Conservation (phyloP, 2,329 filamentous ascomycete genomes). For the Alternaria infectoria region DNA sequence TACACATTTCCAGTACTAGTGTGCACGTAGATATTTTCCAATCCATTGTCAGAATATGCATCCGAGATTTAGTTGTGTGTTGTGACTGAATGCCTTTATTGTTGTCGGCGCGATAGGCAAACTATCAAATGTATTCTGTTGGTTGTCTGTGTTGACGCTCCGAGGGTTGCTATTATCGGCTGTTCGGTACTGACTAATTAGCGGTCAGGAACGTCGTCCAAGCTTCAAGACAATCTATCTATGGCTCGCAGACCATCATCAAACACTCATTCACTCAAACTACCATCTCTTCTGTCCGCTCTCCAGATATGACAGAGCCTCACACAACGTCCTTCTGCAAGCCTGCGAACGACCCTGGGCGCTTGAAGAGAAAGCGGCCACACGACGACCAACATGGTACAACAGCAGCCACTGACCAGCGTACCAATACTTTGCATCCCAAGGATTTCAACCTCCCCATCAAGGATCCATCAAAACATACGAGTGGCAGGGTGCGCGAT, state of each 20-base stretch:
- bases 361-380: neutral
- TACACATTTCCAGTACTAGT: neutral
- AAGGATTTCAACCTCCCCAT: neutral
- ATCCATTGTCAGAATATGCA: neutral
- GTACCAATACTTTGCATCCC: neutral
- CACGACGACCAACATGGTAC: neutral
- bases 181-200: neutral
- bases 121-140: neutral
- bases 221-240: neutral
- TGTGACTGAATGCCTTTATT: neutral
- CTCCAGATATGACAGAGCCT: neutral
- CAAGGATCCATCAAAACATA: neutral
- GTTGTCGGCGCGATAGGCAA: neutral
- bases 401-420: neutral
- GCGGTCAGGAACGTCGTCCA: neutral
- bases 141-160: neutral
- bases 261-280: neutral
- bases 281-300: neutral
- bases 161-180: neutral
- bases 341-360: neutral
- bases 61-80: neutral
- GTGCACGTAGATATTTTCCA: neutral
- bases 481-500: neutral
- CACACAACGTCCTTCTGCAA: neutral
- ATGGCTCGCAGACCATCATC: neutral